Conservation (phyloP, 352 stramenopile genomes). For the Globisporangium splendens region DNA sequence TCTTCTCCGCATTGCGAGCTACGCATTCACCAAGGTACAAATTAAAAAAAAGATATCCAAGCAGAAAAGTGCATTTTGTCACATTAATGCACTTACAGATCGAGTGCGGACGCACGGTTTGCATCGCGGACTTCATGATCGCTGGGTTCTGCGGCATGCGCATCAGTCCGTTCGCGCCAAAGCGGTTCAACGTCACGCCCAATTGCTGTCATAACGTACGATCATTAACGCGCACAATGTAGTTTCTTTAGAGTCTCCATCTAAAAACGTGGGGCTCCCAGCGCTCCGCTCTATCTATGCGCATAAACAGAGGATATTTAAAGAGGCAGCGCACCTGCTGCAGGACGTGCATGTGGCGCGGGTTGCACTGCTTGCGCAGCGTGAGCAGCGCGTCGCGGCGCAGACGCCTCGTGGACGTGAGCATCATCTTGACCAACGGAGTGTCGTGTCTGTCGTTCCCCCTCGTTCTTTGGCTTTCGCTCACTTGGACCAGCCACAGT, state of each 20-base stretch:
- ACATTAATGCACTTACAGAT: conserved; percentile 39
- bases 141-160: conserved; percentile 33
- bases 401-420: conserved; percentile 60
- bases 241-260: too few species aligned
- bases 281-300: background rate
- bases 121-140: conserved; percentile 42
- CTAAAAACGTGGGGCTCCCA: background rate
- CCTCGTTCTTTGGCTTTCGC: conserved; percentile 3
- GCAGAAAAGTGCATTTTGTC: too few species aligned
- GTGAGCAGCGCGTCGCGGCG: conserved; percentile 47
- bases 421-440: conserved; percentile 16
- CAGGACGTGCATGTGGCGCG: conserved; percentile 66
- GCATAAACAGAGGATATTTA: background rate
- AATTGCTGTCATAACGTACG: conserved; percentile 44
- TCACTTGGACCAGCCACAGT: background rate
- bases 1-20: conserved; percentile 45
- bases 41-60: background rate
- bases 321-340: conserved; percentile 76
- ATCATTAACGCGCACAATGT: background rate
- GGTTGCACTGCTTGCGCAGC: conserved; percentile 48
- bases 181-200: conserved; percentile 49
- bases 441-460: conserved; percentile 8
- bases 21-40: background rate
- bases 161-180: conserved; percentile 34
- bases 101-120: conserved; percentile 49